These are phyloP conservation scores for Sphaerobolus stellatus DNA, from an alignment of 1,284 basidiomycete genomes.

Conservation along the genomic window DNA sequence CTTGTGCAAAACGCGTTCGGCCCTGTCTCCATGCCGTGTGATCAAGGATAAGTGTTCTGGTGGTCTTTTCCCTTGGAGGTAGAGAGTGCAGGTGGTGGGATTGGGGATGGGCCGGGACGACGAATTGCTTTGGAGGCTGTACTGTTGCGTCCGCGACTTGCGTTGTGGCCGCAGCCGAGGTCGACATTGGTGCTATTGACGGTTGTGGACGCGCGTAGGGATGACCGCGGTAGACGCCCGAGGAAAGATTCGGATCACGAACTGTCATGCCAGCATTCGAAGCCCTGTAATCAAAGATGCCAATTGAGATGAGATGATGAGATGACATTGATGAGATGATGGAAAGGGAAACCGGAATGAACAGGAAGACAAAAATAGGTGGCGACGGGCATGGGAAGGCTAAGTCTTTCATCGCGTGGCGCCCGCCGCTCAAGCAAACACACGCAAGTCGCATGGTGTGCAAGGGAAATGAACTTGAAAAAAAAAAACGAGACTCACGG, in stretches of 20 bases:
- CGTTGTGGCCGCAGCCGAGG: neutral
- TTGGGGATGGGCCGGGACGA: constrained; percentile 39
- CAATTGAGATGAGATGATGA: neutral
- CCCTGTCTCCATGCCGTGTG: constrained; percentile 81
- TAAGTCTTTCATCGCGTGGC: no score
- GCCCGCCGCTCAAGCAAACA: neutral
- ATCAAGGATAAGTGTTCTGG: constrained; percentile 76
- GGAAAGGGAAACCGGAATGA: neutral
- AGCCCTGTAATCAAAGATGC: neutral
- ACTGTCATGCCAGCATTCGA: neutral
- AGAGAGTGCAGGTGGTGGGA: constrained; percentile 75
- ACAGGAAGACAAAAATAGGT: no score
- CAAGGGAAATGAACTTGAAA: neutral
- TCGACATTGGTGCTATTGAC: neutral
- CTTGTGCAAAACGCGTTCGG: constrained; percentile 76
- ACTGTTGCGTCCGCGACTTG: neutral
- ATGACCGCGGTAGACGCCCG: neutral
- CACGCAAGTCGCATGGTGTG: constrained; percentile 1
- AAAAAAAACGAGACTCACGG: neutral
- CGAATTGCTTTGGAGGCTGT: constrained; percentile 7
- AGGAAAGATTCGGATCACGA: constrained; percentile 9
- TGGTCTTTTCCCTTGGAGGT: constrained; percentile 75
- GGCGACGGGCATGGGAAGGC: no score
- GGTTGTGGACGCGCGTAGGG: neutral
- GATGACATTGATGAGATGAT: neutral